Percentiles rank a stretch among this genome's conserved stretches.
Evolutionary conservation across 495 filamentous ascomycete genomes (phyloP).

Genomic region (Xylaria longipes): DNA sequence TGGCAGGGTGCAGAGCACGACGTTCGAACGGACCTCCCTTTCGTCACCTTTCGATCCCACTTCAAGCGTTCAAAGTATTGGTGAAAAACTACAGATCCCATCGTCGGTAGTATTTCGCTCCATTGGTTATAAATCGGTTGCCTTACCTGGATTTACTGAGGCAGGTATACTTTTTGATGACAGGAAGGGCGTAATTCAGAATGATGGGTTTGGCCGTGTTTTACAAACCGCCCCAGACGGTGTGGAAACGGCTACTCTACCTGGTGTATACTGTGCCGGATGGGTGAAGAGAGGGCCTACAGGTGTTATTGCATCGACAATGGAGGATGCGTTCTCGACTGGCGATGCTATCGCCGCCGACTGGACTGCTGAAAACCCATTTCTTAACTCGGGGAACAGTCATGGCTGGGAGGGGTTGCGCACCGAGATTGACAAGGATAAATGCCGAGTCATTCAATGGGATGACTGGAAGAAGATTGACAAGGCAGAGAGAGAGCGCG

Average conservation of each 20-base stretch:
- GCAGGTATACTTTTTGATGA: slow-evolving; percentile 81
- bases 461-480: slow-evolving; percentile 88
- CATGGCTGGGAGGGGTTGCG: slow-evolving; percentile 71
- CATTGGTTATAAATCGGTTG: slow-evolving; percentile 86
- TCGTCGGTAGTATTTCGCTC: slow-evolving; percentile 82
- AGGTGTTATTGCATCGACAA: slow-evolving; percentile 93
- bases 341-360: slow-evolving; percentile 81
- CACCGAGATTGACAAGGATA: slow-evolving; percentile 44
- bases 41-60: slow-evolving; percentile 54
- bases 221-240: slow-evolving; percentile 35
- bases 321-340: slow-evolving; percentile 92
- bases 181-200: slow-evolving; percentile 76
- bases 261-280: slow-evolving; percentile 90
- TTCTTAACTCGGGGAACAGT: slow-evolving; percentile 55
- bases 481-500: slow-evolving; percentile 71
- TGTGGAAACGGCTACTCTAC: slow-evolving; percentile 38
- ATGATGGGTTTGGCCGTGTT: slow-evolving; percentile 82
- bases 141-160: slow-evolving; percentile 76
- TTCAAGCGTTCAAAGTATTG: slow-evolving; percentile 60
- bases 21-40: slow-evolving; percentile 68
- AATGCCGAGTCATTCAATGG: slow-evolving; percentile 71
- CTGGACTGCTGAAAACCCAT: slow-evolving; percentile 57
- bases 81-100: slow-evolving; percentile 50
- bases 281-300: slow-evolving; percentile 97
- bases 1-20: slow-evolving; percentile 61